Conservation (phyloP, 371 early-diverging fungal genomes). For the Actinomortierella ambigua region DNA sequence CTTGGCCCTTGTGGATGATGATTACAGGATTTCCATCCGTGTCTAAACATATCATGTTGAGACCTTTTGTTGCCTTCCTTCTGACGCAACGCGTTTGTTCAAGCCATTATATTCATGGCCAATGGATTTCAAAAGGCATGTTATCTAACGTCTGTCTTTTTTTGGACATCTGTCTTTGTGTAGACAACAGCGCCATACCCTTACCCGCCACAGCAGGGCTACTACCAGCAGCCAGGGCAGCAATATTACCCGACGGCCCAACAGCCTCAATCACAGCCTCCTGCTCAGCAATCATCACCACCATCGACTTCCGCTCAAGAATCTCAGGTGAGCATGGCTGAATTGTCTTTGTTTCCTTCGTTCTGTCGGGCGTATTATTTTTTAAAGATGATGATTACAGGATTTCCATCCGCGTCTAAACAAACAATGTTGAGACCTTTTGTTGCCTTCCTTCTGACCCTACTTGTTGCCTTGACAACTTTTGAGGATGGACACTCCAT, state of each 20-base stretch:
- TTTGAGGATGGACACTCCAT: too few species aligned
- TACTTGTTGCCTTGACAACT: not conserved
- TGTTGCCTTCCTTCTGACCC: slow-evolving; percentile 24
- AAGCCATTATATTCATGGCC: too few species aligned
- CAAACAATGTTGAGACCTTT: slow-evolving; percentile 7
- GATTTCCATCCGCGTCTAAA: slow-evolving; percentile 12
- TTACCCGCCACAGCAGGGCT: not conserved
- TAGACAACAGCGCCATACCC: slow-evolving; percentile 35
- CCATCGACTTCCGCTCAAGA: too few species aligned
- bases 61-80: slow-evolving; percentile 16
- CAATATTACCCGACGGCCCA: slow-evolving; percentile 36
- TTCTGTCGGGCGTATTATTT: slow-evolving; percentile 24
- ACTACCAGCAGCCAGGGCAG: slow-evolving; percentile 33
- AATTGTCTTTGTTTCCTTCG: slow-evolving; percentile 19
- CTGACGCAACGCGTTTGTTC: slow-evolving; percentile 1
- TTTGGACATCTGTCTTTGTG: not conserved
- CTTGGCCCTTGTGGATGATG: slow-evolving; percentile 8
- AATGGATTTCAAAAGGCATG: too few species aligned
- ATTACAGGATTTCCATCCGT: slow-evolving; percentile 12
- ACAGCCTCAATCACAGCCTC: slow-evolving; percentile 13
- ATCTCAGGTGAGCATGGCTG: not conserved
- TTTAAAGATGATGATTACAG: slow-evolving; percentile 16
- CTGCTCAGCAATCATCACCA: slow-evolving; percentile 13
- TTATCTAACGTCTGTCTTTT: too few species aligned
- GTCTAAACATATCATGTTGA: slow-evolving; percentile 13